These are phyloP conservation scores for Zygotorulaspora mrakii DNA, from an alignment of 1,139 yeast genomes.

Conservation along the genomic window DNA sequence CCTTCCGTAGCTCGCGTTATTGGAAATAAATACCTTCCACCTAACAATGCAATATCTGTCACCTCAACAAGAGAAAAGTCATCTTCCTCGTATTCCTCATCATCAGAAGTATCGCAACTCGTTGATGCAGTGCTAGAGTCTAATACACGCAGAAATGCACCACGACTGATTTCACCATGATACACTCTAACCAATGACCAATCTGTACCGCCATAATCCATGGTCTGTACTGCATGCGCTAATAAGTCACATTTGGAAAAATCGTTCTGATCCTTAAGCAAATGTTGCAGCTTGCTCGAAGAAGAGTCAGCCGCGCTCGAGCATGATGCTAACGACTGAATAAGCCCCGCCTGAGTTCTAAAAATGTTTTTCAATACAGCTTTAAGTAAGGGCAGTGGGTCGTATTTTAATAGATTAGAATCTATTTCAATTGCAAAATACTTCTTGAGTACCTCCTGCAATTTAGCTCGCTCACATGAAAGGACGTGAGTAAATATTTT, in stretches of 20 bases:
- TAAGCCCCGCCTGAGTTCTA: slow-evolving; percentile 50
- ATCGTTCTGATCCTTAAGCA: not conserved
- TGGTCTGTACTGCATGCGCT: slow-evolving; percentile 60
- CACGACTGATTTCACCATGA: slow-evolving; percentile 54
- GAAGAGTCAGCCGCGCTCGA: slow-evolving; percentile 5
- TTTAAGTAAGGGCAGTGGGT: slow-evolving; percentile 55
- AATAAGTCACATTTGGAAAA: slow-evolving; percentile 42
- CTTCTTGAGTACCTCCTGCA: slow-evolving; percentile 44
- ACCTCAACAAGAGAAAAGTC: slow-evolving; percentile 41
- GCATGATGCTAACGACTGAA: slow-evolving; percentile 38
- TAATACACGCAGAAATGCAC: slow-evolving; percentile 50
- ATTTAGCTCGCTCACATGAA: slow-evolving; percentile 48
- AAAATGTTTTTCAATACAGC: slow-evolving; percentile 56
- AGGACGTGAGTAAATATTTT: slow-evolving; percentile 64
- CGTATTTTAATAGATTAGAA: slow-evolving; percentile 44
- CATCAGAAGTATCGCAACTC: slow-evolving; percentile 36
- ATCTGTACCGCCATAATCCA: slow-evolving; percentile 41
- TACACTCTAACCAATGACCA: slow-evolving; percentile 57
- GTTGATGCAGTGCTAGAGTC: slow-evolving; percentile 38
- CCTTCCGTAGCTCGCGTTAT: slow-evolving; percentile 60
- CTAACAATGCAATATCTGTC: slow-evolving; percentile 54
- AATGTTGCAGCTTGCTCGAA: slow-evolving; percentile 1
- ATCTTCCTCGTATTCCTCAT: slow-evolving; percentile 52
- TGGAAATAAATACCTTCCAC: slow-evolving; percentile 66
- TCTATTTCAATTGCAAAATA: slow-evolving; percentile 46